Evolutionary conservation across 73 alveolate genomes (phyloP).

Genomic region (Diophrys sp.): DNA sequence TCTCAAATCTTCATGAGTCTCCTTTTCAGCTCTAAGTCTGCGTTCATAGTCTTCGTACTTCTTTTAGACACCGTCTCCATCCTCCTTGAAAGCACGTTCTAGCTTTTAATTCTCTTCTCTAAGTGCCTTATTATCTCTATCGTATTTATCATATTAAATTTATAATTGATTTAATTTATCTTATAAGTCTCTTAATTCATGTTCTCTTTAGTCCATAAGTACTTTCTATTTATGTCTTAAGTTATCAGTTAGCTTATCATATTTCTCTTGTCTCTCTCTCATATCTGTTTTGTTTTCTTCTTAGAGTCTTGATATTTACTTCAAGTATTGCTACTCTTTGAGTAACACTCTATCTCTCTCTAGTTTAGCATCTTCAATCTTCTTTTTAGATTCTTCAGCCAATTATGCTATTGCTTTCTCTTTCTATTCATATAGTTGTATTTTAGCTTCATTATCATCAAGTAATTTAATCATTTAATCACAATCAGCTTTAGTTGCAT

Average conservation of each 20-base stretch:
- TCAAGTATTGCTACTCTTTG: slow-evolving; percentile 58
- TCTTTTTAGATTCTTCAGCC: slow-evolving; percentile 55
- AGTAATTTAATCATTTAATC: slow-evolving; percentile 45
- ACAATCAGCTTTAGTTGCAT: slow-evolving; percentile 56
- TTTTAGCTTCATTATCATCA: slow-evolving; percentile 48
- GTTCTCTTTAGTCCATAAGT: slow-evolving; percentile 43
- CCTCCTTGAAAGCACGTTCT: slow-evolving; percentile 26
- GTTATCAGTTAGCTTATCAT: slow-evolving; percentile 46
- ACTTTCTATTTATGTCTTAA: slow-evolving; percentile 47
- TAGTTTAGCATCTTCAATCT: slow-evolving; percentile 50
- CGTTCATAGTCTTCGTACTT: slow-evolving; percentile 42
- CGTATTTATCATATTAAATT: slow-evolving; percentile 5
- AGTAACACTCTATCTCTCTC: slow-evolving; percentile 62
- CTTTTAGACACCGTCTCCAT: slow-evolving; percentile 9
- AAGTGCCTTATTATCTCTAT: slow-evolving; percentile 23
- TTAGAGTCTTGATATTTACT: slow-evolving; percentile 47
- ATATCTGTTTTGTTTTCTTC: slow-evolving; percentile 35
- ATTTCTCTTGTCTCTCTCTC: slow-evolving; percentile 45
- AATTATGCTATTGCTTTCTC: slow-evolving; percentile 37
- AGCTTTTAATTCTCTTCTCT: slow-evolving; percentile 15
- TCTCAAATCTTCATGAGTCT: slow-evolving; percentile 35
- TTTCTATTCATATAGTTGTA: slow-evolving; percentile 51
- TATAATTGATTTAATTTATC: slow-evolving; percentile 5
- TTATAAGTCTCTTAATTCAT: slow-evolving; percentile 46
- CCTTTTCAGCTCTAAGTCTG: slow-evolving; percentile 35